These are phyloP conservation scores for Drechslerella coelobrocha DNA, from an alignment of 2,329 filamentous ascomycete genomes.

Conservation along the genomic window DNA sequence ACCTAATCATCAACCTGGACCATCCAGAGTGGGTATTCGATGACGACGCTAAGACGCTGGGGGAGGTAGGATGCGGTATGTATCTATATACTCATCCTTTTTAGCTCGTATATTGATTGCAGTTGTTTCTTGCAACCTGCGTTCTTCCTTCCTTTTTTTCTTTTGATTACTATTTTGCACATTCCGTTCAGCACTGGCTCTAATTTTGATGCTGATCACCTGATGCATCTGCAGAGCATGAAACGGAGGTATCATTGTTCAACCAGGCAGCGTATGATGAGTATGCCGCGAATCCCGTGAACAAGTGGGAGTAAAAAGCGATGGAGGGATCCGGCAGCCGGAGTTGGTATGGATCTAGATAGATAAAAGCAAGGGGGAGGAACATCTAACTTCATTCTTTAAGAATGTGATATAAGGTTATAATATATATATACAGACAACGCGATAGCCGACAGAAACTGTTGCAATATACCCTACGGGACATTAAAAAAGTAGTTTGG, in stretches of 20 bases:
- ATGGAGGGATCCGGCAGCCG: not conserved
- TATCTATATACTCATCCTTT: no score
- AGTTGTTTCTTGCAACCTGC: no score
- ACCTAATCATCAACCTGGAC: constrained; percentile 55
- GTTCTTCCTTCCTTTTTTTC: not conserved
- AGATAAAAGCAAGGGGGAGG: not conserved
- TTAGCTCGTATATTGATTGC: no score
- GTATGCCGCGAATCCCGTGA: constrained; percentile 53
- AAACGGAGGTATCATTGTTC: constrained; percentile 56
- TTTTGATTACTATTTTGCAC: not conserved
- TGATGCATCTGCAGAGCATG: constrained; percentile 52
- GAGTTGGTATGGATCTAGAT: not conserved
- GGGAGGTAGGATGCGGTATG: constrained; percentile 54
- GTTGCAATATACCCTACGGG: no score
- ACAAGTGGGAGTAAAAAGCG: constrained; percentile 52
- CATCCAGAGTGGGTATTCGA: constrained; percentile 53
- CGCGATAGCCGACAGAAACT: not conserved
- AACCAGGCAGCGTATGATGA: constrained; percentile 54
- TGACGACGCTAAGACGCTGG: constrained; percentile 53
- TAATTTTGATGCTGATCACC: not conserved
- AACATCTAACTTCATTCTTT: not conserved
- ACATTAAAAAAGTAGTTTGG: not conserved
- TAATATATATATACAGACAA: no score
- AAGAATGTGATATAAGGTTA: not conserved
- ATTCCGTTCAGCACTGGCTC: constrained; percentile 1